Conservation (phyloP, 2,329 filamentous ascomycete genomes). For the Arthrobotrys entomopaga region DNA sequence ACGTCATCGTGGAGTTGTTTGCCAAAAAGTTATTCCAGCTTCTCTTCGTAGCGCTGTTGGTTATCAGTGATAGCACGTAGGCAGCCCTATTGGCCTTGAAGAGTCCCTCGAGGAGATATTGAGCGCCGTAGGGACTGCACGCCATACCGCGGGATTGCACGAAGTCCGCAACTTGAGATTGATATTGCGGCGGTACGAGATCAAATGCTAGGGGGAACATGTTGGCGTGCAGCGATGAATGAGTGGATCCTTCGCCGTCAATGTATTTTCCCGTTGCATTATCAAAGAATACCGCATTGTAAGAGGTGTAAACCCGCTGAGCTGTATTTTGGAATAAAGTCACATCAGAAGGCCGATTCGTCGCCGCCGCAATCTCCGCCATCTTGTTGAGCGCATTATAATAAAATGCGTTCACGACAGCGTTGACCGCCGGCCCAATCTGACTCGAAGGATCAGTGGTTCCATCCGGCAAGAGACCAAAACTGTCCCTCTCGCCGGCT, state of each 20-base stretch:
- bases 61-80: conserved; percentile 25
- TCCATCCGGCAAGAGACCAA: neutral
- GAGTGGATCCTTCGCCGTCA: conserved; percentile 22
- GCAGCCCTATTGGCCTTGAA: conserved; percentile 17
- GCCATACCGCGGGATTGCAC: conserved; percentile 33
- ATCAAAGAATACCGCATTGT: conserved; percentile 26
- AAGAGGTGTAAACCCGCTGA: conserved; percentile 14
- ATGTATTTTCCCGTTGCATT: conserved; percentile 6
- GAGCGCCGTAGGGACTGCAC: conserved; percentile 30
- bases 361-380: conserved; percentile 18
- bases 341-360: neutral
- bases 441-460: neutral
- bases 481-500: conserved; percentile 11
- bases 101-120: conserved; percentile 30
- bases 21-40: conserved; percentile 30
- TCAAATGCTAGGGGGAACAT: conserved; percentile 32
- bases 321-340: conserved; percentile 13
- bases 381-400: conserved; percentile 26
- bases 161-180: conserved; percentile 17
- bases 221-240: conserved; percentile 34
- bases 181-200: conserved; percentile 18
- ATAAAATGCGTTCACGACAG: conserved; percentile 33
- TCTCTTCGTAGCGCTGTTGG: neutral
- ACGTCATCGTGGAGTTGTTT: conserved; percentile 26
- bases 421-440: conserved; percentile 20